A percentile compares a stretch with the other conserved stretches of the same genome.
Evolutionary conservation across 2,329 filamentous ascomycete genomes (phyloP).

Genomic region (Davidsoniella eucalypti): DNA sequence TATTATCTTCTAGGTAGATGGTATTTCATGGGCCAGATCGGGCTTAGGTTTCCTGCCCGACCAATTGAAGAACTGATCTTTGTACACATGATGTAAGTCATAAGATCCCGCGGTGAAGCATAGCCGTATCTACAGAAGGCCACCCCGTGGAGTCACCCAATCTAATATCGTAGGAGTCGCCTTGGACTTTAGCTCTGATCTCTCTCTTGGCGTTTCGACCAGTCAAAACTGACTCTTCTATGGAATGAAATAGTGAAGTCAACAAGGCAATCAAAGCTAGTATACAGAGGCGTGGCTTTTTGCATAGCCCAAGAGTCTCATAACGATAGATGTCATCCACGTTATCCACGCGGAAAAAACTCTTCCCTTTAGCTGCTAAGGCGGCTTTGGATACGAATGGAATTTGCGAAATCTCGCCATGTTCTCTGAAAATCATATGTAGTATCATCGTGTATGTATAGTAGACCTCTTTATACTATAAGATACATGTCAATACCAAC

Average conservation of each 20-base stretch:
- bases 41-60: neutral
- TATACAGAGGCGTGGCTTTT: constrained; percentile 1
- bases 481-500: no score
- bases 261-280: neutral
- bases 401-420: no score
- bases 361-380: no score
- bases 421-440: no score
- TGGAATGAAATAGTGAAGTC: no score
- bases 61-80: constrained; percentile 4
- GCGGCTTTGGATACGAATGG: no score
- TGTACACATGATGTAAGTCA: constrained; percentile 1
- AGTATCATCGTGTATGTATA: no score
- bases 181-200: no score
- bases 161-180: neutral
- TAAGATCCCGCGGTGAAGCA: neutral
- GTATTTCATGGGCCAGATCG: neutral
- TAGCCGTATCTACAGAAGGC: neutral
- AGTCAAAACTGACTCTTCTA: no score
- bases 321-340: neutral
- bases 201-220: no score
- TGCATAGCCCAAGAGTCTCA: constrained; percentile 3
- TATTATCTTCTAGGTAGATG: neutral
- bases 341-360: no score
- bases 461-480: no score
- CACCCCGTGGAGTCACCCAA: neutral